Conservation (phyloP, 805 yeast species). For the Tetrapisispora namnaoensis region DNA sequence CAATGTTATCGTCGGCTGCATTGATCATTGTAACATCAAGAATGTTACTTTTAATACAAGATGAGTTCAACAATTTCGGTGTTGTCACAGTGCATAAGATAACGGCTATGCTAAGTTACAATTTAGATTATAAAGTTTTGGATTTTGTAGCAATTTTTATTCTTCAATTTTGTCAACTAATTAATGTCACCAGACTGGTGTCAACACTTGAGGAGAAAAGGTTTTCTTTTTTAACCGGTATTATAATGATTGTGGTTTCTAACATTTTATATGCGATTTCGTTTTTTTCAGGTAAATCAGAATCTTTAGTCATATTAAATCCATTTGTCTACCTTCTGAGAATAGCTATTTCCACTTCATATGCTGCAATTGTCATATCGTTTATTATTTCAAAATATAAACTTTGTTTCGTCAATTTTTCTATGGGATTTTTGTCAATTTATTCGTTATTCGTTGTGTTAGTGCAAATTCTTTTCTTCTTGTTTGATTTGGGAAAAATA, state of each 20-base stretch:
- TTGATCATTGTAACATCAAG: conserved; percentile 41
- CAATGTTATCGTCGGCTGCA: conserved; percentile 45
- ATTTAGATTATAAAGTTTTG: conserved; percentile 40
- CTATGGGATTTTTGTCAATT: conserved; percentile 46
- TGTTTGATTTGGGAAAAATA: conserved; percentile 64
- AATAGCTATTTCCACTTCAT: conserved; percentile 60
- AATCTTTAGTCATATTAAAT: conserved; percentile 45
- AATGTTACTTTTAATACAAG: conserved; percentile 36
- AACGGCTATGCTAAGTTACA: conserved; percentile 33
- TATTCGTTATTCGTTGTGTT: conserved; percentile 47
- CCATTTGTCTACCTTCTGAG: conserved; percentile 67
- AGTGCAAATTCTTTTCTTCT: conserved; percentile 57
- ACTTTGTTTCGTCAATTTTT: conserved; percentile 36
- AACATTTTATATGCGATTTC: conserved; percentile 66
- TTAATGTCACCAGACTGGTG: conserved; percentile 57
- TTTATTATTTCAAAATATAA: conserved; percentile 43
- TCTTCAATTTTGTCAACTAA: conserved; percentile 60
- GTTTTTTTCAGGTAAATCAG: conserved; percentile 6
- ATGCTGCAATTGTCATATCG: conserved; percentile 52
- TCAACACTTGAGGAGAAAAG: conserved; percentile 61
- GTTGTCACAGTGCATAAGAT: conserved; percentile 20
- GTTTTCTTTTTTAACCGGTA: conserved; percentile 49
- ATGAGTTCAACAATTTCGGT: conserved; percentile 36
- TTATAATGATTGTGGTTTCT: conserved; percentile 41
- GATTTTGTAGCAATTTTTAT: conserved; percentile 50